Percentiles rank a stretch among this genome's conserved stretches.
These are phyloP conservation scores for Coemansia javaensis DNA, from an alignment of 192 early-diverging fungal genomes.

Conservation along the genomic window DNA sequence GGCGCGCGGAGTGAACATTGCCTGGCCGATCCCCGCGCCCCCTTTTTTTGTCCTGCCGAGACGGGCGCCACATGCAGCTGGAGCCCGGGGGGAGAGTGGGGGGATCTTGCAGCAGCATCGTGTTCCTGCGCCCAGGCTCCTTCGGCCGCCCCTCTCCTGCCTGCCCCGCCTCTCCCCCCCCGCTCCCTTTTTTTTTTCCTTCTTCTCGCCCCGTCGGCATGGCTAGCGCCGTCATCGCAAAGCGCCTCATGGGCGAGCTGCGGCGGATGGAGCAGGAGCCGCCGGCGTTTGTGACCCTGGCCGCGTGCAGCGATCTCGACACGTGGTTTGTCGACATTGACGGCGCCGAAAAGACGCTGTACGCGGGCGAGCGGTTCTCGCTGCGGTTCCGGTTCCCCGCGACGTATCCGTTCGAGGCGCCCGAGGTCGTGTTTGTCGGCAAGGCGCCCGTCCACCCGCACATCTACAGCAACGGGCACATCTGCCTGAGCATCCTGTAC, in stretches of 20 bases:
- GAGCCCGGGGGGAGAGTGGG: too few relatives aligned
- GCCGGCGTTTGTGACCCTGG: conserved; percentile 9
- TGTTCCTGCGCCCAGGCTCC: too few relatives aligned
- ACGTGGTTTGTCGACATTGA: conserved; percentile 61
- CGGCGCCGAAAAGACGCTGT: conserved; percentile 67
- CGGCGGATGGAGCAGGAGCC: conserved; percentile 12
- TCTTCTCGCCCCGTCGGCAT: too few relatives aligned
- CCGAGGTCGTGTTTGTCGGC: conserved; percentile 64
- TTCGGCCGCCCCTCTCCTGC: too few relatives aligned
- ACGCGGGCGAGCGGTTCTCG: conserved; percentile 52
- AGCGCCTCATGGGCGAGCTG: conserved; percentile 35
- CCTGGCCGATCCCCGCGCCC: too few relatives aligned
- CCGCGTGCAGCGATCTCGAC: conserved; percentile 9
- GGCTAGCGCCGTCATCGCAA: conserved; percentile 7
- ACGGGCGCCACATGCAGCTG: too few relatives aligned
- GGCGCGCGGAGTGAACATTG: too few relatives aligned
- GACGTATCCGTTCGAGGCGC: conserved; percentile 70
- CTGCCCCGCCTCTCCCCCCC: too few relatives aligned
- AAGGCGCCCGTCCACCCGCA: conserved; percentile 70
- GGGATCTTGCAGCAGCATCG: too few relatives aligned
- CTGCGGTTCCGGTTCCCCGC: conserved; percentile 65
- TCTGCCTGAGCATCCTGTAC: conserved; percentile 93
- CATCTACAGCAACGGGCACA: conserved; percentile 89
- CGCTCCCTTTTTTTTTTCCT: not conserved
- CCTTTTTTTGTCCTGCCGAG: too few relatives aligned